These are phyloP conservation scores for Penicillium atrosanguineum DNA, from an alignment of 495 filamentous ascomycete genomes.

Conservation along the genomic window DNA sequence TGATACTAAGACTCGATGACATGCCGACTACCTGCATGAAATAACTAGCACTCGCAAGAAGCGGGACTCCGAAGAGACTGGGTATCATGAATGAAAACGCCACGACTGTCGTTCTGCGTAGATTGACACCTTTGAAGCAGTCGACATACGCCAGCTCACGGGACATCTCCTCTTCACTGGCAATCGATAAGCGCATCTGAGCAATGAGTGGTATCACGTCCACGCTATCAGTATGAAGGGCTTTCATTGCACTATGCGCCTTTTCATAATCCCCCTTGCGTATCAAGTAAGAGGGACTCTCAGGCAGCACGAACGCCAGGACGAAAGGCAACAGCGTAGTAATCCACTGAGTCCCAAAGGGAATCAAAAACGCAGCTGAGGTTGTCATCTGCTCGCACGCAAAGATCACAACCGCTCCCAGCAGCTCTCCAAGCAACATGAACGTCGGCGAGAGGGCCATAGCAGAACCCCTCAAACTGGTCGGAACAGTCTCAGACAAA, in stretches of 20 bases:
- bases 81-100: slow-evolving; percentile 36
- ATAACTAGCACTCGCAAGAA: slow-evolving; percentile 32
- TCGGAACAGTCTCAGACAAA: slow-evolving; percentile 42
- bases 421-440: slow-evolving; percentile 40
- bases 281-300: slow-evolving; percentile 19
- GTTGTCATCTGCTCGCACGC: slow-evolving; percentile 11
- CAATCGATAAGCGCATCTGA: slow-evolving; percentile 20
- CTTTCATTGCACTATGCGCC: slow-evolving; percentile 6
- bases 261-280: slow-evolving; percentile 10
- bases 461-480: slow-evolving; percentile 36
- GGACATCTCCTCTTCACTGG: slow-evolving; percentile 17
- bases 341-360: slow-evolving; percentile 31
- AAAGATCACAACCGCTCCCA: slow-evolving; percentile 40
- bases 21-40: slow-evolving; percentile 36
- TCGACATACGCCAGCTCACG: slow-evolving; percentile 34
- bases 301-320: slow-evolving; percentile 8
- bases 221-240: slow-evolving; percentile 5
- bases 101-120: slow-evolving; percentile 47
- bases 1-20: slow-evolving; percentile 23
- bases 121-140: slow-evolving; percentile 42
- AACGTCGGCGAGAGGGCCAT: slow-evolving; percentile 44
- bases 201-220: slow-evolving; percentile 5
- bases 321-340: slow-evolving; percentile 20
- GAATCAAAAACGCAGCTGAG: slow-evolving; percentile 14
- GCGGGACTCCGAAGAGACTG: slow-evolving; percentile 26